Base-by-base conservation (phyloP, 768 basidiomycete genomes). In the Tulasnella sp. region DNA sequence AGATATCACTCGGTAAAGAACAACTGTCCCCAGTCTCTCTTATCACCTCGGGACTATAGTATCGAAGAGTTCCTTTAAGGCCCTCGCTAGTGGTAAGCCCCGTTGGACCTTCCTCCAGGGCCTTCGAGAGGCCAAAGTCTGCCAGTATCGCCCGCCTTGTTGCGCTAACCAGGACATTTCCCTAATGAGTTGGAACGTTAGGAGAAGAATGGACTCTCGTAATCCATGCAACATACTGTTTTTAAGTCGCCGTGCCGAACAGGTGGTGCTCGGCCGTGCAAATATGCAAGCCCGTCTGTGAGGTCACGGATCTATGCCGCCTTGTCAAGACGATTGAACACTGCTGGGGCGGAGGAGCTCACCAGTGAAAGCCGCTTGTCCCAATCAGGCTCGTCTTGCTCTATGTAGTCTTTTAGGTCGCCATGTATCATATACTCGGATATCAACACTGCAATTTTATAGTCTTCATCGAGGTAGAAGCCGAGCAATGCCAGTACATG, bases 271-370 rank as follows among this genome's bases (percentile, higher is more conserved):
- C 24, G 73, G 14, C 10, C 16, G 73, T 74, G 73, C 19, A 74
- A 39, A 74, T 74, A 74, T 74, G 73, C 73, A n/a, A 74, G 73
- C 24, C 73, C 73, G 73, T 74, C 27, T 14, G 46, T 40, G 21
- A 48, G n/a, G 46, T 74, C 46, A 14, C 39, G 73, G 38, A 48
- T 31, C 73, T 74, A 21, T n/a, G 52, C 1, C 3, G 52, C n/a
- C 44, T 44, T 44, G 16, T 44, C 14, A 8, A 52, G 24, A 24
- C 8, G 24, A 2, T 21, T 27, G 36, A 36, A 42, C 24, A 36
- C 5, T 1, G 36, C n/a, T 9, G n/a, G 21, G 52, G 2, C 21
- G 52, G 12, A n/a, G 16, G 52, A 21, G 40, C 73, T 34, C 19
- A 74, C 73, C 38, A 74, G 27, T 2, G 0, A 4, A 24, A 74